phyloP scores from a whole-genome alignment of 352 stramenopile species.

The Albugo candida region DNA sequence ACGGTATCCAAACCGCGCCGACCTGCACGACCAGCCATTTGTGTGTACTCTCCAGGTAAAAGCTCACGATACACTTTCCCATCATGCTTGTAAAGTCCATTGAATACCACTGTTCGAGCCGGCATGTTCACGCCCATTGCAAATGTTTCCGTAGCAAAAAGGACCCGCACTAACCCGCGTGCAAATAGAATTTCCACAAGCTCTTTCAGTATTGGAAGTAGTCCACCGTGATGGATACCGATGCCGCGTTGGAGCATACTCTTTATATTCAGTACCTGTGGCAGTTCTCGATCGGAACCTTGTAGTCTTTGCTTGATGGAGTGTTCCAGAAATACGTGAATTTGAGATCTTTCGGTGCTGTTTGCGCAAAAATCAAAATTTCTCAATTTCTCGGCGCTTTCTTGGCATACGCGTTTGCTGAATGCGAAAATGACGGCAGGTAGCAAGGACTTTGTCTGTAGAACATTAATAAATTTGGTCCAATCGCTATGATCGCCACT shows the following conservation, averaged over 20 bases:
- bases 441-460: slow-evolving; percentile 84
- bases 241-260: slow-evolving; percentile 93
- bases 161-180: slow-evolving; percentile 89
- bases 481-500: slow-evolving; percentile 66
- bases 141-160: slow-evolving; percentile 99
- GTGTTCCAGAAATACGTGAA: slow-evolving; percentile 58
- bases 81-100: slow-evolving; percentile 95
- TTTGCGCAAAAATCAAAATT: slow-evolving; percentile 47
- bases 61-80: slow-evolving; percentile 83
- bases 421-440: slow-evolving; percentile 91
- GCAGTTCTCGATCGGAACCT: slow-evolving; percentile 92
- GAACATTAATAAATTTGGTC: slow-evolving; percentile 70
- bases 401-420: slow-evolving; percentile 70
- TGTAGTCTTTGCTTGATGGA: slow-evolving; percentile 62
- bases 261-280: slow-evolving; percentile 94
- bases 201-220: slow-evolving; percentile 99
- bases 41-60: slow-evolving; percentile 75
- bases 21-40: slow-evolving; percentile 97
- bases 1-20: slow-evolving; percentile 92
- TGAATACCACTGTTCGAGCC: slow-evolving; percentile 93
- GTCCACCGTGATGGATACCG: slow-evolving; percentile 90
- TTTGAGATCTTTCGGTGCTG: slow-evolving; percentile 56
- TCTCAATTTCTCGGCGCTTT: slow-evolving; percentile 50
- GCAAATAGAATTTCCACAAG: slow-evolving; percentile 99
- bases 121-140: slow-evolving; percentile 99